Conservation (phyloP, 1,284 basidiomycete genomes). For the Malassezia sp. region DNA sequence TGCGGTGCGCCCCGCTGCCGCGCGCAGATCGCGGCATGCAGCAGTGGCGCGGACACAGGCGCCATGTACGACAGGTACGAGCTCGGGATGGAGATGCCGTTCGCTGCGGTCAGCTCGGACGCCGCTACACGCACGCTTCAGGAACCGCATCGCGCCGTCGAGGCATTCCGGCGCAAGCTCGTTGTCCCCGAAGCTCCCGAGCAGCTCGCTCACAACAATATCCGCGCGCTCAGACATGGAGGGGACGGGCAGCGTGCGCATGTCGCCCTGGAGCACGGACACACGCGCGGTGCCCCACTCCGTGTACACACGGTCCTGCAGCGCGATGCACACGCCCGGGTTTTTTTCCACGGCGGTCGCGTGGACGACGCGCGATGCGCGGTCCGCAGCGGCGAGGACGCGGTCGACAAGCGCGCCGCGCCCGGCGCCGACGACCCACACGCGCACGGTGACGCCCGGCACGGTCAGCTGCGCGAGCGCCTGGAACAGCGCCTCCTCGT, state of each 20-base stretch:
- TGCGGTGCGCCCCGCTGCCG: background rate
- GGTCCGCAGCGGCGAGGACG: conserved; percentile 64
- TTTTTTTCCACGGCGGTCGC: conserved; percentile 89
- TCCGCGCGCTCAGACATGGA: conserved; percentile 60
- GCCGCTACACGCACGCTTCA: conserved; percentile 34
- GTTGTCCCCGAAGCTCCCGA: conserved; percentile 97
- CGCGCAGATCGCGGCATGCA: conserved; percentile 55
- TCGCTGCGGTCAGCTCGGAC: conserved; percentile 52
- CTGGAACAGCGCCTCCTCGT: conserved; percentile 60
- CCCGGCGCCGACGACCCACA: conserved; percentile 76
- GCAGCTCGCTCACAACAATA: conserved; percentile 84
- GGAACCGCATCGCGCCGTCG: conserved; percentile 76
- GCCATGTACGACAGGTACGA: conserved; percentile 91
- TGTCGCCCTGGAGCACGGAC: conserved; percentile 77
- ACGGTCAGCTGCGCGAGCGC: conserved; percentile 58
- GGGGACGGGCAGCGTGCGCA: conserved; percentile 62
- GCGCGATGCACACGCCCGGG: conserved; percentile 37
- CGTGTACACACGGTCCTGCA: conserved; percentile 31
- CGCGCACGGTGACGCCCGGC: conserved; percentile 51
- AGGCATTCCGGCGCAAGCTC: conserved; percentile 95
- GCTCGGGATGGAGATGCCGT: conserved; percentile 87
- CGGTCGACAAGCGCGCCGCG: conserved; percentile 85
- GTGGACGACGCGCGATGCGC: conserved; percentile 56
- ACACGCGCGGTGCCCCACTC: conserved; percentile 73
- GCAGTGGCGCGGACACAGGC: conserved; percentile 80